Evolutionary conservation across 78 protist genomes (phyloP).

Genomic region (Anaeramoeba flamelloides): DNA sequence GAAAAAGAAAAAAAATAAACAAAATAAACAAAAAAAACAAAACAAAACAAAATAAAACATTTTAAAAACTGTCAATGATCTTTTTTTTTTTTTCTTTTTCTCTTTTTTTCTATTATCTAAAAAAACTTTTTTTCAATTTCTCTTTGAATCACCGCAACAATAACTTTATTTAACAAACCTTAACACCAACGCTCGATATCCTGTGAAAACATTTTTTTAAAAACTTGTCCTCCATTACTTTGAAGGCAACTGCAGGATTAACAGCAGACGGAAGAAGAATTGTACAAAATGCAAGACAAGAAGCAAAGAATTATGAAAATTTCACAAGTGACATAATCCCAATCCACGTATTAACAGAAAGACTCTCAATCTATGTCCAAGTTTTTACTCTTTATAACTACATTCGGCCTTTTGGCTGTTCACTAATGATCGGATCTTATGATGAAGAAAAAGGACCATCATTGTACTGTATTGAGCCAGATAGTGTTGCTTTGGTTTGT

Average conservation of each 20-base stretch:
- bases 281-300: conserved; percentile 55
- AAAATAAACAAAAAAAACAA: no score
- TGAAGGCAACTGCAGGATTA: conserved; percentile 59
- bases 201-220: no score
- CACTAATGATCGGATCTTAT: conserved; percentile 53
- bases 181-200: not conserved
- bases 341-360: conserved; percentile 13
- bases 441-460: conserved; percentile 56
- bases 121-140: not conserved
- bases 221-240: no score
- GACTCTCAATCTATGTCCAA: no score
- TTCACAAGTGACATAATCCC: conserved; percentile 56
- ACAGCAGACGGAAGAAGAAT: conserved; percentile 72
- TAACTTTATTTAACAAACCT: no score
- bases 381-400: conserved; percentile 56
- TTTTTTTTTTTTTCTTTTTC: not conserved
- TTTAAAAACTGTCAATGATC: no score
- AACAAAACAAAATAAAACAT: no score
- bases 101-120: not conserved
- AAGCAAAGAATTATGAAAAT: conserved; percentile 48
- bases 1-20: no score
- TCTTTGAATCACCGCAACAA: not conserved
- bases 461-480: conserved; percentile 77
- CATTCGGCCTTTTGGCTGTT: conserved; percentile 87
- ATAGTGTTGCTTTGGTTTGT: conserved; percentile 48